Percentiles rank a stretch among this genome's conserved stretches.
These are phyloP conservation scores for Blepharisma stoltei DNA, from an alignment of 73 alveolate genomes.

Conservation along the genomic window DNA sequence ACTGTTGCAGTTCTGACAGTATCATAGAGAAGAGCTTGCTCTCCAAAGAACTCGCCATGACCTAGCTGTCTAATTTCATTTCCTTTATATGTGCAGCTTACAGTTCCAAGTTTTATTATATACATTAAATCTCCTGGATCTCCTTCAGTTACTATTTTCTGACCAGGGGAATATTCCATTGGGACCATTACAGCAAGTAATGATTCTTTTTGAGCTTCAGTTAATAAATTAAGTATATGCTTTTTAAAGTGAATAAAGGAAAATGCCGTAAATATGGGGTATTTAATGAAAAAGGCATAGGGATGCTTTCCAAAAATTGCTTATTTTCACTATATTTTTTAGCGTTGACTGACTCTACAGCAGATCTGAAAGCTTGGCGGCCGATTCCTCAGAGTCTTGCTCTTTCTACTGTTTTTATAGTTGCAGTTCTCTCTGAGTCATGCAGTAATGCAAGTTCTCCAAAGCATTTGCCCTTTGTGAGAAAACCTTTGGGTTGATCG, in stretches of 20 bases:
- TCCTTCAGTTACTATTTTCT: constrained; percentile 68
- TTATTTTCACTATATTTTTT: constrained; percentile 35
- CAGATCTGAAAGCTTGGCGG: constrained; percentile 76
- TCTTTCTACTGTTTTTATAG: constrained; percentile 66
- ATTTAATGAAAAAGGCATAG: too few species aligned
- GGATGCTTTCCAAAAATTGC: constrained; percentile 33
- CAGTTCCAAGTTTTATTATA: constrained; percentile 65
- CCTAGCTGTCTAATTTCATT: constrained; percentile 48
- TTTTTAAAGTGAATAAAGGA: too few species aligned
- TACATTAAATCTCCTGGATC: constrained; percentile 75
- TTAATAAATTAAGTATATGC: constrained; percentile 11
- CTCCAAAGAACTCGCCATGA: constrained; percentile 53
- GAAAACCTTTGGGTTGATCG: not conserved
- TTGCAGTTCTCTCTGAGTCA: constrained; percentile 85
- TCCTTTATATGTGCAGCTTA: constrained; percentile 51
- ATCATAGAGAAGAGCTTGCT: constrained; percentile 37
- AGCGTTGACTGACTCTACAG: constrained; percentile 33
- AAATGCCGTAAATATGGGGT: too few species aligned
- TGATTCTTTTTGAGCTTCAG: not conserved
- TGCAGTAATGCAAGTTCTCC: constrained; percentile 93
- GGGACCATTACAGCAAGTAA: not conserved
- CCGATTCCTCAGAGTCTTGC: constrained; percentile 84
- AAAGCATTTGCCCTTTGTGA: constrained; percentile 74
- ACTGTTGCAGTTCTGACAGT: constrained; percentile 54
- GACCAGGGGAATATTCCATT: constrained; percentile 33